Base-by-base conservation (phyloP, 768 basidiomycete species). In the Terana coerulea region DNA sequence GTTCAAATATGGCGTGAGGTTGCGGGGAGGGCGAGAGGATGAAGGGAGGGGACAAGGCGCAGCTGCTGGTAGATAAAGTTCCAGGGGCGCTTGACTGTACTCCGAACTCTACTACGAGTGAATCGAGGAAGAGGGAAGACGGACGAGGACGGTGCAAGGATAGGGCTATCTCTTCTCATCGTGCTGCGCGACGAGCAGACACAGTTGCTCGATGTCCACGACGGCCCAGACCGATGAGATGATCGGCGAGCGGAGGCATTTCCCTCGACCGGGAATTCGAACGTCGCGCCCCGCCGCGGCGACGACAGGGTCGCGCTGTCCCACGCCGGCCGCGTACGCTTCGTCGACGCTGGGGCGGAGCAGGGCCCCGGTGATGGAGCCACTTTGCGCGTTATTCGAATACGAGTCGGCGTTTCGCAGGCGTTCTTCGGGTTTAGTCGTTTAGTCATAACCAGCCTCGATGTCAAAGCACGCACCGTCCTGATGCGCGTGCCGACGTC, bases 401-500 rank as follows among this genome's bases (percentile, higher is more conserved):
- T 26, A 31, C 2, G 15, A 11, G 45, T 33, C 30, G 45, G 45
- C 45, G 45, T 30, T 46, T 46, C n/a, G 30, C n/a, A 34, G 45
- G 45, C 17, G 17, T 33, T 29, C 1, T 37, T 40, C 39, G 39
- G 39, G 39, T 11, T 24, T 19, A 40, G 39, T 19, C 4, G 45
- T 33, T 46, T 46, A 46, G 45, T 46, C 45, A 46, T 29, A 17
- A 17, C 39, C 12, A 40, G 39, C 39, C 29, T 46, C 45, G 45
- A 30, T 21, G 29, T 17, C 43, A 11, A 15, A 22, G 12, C 45
- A 15, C 45, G n/a, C n/a, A n/a, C n/a, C n/a, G n/a, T 45, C 11
- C 45, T 46, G 45, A 46, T 46, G 45, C 45, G 45, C 45, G 45
- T 46, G 45, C 31, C 45, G 45, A 46, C 45, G 30, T 10, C 30